These are phyloP conservation scores for Rhipidocladum racemiflorum DNA, from an alignment of 176 grass and related monocot species.

Conservation along the genomic window DNA sequence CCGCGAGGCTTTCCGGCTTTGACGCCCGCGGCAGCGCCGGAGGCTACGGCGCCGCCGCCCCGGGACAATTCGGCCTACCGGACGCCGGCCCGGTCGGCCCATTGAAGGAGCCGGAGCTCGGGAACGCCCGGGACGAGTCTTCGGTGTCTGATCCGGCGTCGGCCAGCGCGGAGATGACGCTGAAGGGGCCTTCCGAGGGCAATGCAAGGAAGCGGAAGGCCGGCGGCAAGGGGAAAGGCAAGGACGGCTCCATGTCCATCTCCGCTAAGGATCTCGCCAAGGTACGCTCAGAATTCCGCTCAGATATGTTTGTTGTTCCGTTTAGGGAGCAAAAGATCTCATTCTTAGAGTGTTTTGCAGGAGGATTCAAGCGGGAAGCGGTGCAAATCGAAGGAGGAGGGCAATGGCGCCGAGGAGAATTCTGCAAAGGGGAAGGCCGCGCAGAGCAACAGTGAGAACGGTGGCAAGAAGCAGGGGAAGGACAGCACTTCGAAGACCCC, in stretches of 20 bases:
- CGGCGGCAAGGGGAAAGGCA: constrained; percentile 75
- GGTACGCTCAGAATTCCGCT: constrained; percentile 52
- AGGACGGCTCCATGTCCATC: constrained; percentile 43
- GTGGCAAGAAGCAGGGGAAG: constrained; percentile 63
- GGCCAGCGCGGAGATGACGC: constrained; percentile 45
- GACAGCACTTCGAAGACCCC: constrained; percentile 39
- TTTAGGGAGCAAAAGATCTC: constrained; percentile 1
- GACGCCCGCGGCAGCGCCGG: constrained; percentile 38
- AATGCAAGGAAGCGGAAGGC: constrained; percentile 83
- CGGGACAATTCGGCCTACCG: constrained; percentile 48
- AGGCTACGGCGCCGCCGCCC: constrained; percentile 29
- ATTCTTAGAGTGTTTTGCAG: constrained; percentile 31
- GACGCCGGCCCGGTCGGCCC: constrained; percentile 36
- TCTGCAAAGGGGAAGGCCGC: constrained; percentile 61
- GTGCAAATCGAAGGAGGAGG: constrained; percentile 60
- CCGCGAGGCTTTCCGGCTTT: constrained; percentile 65
- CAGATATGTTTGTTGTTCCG: neutral
- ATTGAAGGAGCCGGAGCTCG: constrained; percentile 44
- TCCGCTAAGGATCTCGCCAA: constrained; percentile 53
- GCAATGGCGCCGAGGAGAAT: constrained; percentile 57
- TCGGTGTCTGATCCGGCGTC: constrained; percentile 82
- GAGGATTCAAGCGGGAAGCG: constrained; percentile 64
- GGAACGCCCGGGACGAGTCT: constrained; percentile 64
- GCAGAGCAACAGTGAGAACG: constrained; percentile 68
- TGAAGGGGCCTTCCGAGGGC: constrained; percentile 48